Evolutionary conservation across 805 yeast genomes (phyloP), one percentile per base, ranked within the genome.

Genomic region (Saccharomyces kudriavzevii): DNA sequence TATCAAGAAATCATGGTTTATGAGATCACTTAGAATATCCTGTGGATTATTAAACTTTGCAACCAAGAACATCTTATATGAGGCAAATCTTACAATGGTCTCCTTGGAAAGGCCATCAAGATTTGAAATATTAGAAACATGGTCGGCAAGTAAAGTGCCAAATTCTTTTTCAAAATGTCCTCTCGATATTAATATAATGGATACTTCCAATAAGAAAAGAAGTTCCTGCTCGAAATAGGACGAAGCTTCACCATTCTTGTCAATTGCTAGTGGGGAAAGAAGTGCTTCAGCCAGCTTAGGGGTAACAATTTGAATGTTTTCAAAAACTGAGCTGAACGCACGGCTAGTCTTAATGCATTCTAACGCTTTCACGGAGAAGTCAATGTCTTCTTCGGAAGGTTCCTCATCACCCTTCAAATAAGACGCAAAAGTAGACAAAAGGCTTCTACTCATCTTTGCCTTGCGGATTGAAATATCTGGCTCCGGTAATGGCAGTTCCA

Each of bases 351-450:
- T 80, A 52, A 92, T 77, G 64, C 97, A 91, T 60, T 90, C 96
- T 49, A 85, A 73, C 0, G 96, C 85, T 2, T 88, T 83, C 9
- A 87, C 68, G 0, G 97, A 87, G 5, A 87, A 79, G 57, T 90
- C 96, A 50, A 94, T 84, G 59, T 91, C 97, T 62, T 88, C 96
- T 54, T 86, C 91, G 1, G 94, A 80, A n/a, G 99, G 99, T 67
- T 91, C 97, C 50, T 87, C 94, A 61, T 89, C 96, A 13, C 97
- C 92, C 56, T 91, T 87, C 69, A 94, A 78, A 61, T 89, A 91
- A 0, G 96, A 88, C 1, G 97, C 89, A 60, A 92, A 84, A 0
- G 97, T 87, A 0, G 96, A 87, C 52, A 92, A 80, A 17, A 92
- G 65, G 1, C 97, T 95, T 61, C 83, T 86, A 31, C 81, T 78